These are phyloP conservation scores for Claviceps sorghi DNA, from an alignment of 2,329 filamentous ascomycete genomes.

Conservation along the genomic window DNA sequence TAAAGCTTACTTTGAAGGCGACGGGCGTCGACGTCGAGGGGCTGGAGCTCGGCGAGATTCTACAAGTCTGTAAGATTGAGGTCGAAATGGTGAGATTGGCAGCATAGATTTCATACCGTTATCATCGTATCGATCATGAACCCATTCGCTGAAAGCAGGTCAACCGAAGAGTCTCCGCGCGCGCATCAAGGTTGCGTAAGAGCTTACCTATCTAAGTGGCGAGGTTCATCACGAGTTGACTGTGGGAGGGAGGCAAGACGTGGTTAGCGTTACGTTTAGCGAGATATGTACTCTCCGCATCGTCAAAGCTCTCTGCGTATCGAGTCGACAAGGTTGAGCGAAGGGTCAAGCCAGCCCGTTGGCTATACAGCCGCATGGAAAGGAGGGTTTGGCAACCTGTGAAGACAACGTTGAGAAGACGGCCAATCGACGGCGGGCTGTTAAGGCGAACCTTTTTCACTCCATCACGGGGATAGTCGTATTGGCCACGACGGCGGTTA, in stretches of 20 bases:
- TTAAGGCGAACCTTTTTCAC: conserved; percentile 62
- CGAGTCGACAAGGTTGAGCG: conserved; percentile 16
- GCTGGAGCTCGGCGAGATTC: conserved; percentile 27
- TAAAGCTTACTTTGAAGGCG: conserved; percentile 24
- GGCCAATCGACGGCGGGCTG: not conserved
- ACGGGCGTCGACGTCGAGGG: conserved; percentile 28
- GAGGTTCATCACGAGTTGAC: conserved; percentile 46
- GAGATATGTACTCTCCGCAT: conserved; percentile 14
- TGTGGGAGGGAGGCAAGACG: conserved; percentile 28
- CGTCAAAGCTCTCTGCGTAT: conserved; percentile 17
- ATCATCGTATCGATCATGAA: conserved; percentile 80
- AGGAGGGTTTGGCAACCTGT: conserved; percentile 22
- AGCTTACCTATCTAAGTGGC: conserved; percentile 56
- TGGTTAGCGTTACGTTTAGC: conserved; percentile 20
- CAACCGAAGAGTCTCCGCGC: conserved; percentile 12
- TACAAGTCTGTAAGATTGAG: conserved; percentile 14
- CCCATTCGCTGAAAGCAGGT: conserved; percentile 59
- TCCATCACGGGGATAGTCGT: conserved; percentile 59
- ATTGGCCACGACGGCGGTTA: conserved; percentile 20
- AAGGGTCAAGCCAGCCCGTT: conserved; percentile 16
- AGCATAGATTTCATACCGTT: conserved; percentile 33
- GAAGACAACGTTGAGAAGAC: conserved; percentile 1
- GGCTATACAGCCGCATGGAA: conserved; percentile 12
- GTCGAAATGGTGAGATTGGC: not conserved
- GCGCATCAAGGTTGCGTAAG: conserved; percentile 5